A percentile compares a stretch with the other conserved stretches of the same genome.
Evolutionary conservation across 75 land plant genomes (phyloP).

Genomic region (Adiantum capillusveneris): DNA sequence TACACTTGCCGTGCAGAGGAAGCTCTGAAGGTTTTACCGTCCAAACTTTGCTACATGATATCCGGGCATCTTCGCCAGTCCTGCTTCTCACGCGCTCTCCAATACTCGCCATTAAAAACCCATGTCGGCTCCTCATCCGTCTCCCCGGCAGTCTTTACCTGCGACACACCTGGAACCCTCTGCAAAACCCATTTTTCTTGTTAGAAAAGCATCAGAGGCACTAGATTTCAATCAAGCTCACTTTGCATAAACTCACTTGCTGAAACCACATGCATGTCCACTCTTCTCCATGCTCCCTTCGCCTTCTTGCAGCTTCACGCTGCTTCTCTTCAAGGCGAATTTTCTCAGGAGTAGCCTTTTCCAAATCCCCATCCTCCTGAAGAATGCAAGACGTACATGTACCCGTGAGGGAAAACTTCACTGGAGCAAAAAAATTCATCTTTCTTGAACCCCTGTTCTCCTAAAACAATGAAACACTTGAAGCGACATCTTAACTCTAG

Average conservation of each 20-base stretch:
- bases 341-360: conserved; percentile 40
- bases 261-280: conserved; percentile 33
- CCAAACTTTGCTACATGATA: conserved; percentile 17
- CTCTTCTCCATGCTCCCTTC: conserved; percentile 25
- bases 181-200: conserved; percentile 4
- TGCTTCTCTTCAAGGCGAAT: conserved; percentile 38
- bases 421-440: no score
- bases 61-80: conserved; percentile 33
- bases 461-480: no score
- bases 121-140: conserved; percentile 25
- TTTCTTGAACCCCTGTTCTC: no score
- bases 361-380: conserved; percentile 38
- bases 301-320: conserved; percentile 16
- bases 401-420: no score
- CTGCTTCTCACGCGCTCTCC: conserved; percentile 31
- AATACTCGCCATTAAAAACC: conserved; percentile 28
- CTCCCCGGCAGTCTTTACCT: conserved; percentile 18
- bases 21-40: no score
- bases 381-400: no score
- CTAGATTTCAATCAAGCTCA: not conserved
- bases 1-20: no score
- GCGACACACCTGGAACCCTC: conserved; percentile 23
- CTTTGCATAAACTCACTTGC: conserved; percentile 9
- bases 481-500: no score
- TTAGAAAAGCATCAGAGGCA: not conserved